A percentile compares a stretch with the other conserved stretches of the same genome.
phyloP scores from a whole-genome alignment of 192 early-diverging fungal species.

The Rhizophagus prolifer region DNA sequence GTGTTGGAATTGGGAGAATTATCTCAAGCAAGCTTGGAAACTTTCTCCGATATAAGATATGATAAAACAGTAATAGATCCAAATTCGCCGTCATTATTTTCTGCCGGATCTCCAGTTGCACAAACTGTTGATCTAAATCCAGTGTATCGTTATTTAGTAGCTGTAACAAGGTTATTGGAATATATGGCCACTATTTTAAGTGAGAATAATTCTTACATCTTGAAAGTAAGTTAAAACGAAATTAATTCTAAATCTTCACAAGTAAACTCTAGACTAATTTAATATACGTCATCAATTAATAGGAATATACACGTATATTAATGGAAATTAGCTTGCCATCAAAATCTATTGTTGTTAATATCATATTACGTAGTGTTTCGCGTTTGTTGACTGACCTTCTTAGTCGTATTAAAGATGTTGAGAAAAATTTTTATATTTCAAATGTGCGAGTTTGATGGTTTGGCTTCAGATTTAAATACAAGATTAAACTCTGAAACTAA shows the following conservation, averaged over 20 bases:
- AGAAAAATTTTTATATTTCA: constrained; percentile 41
- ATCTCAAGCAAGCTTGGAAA: constrained; percentile 15
- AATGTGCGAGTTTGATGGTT: constrained; percentile 5
- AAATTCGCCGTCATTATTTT: constrained; percentile 27
- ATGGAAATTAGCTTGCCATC: constrained; percentile 39
- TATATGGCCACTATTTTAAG: constrained; percentile 40
- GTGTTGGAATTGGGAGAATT: constrained; percentile 26
- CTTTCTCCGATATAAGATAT: constrained; percentile 29
- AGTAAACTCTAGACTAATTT: not conserved
- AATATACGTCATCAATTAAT: not conserved
- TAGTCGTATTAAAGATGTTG: constrained; percentile 31
- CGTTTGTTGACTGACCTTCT: constrained; percentile 39
- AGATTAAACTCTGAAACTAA: not conserved
- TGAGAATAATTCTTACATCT: constrained; percentile 37
- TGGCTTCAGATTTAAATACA: not conserved
- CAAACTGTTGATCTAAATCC: not conserved
- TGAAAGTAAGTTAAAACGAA: constrained; percentile 36
- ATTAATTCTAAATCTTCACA: not conserved
- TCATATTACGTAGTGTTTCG: constrained; percentile 37
- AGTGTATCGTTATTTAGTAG: constrained; percentile 39
- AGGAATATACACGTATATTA: constrained; percentile 40
- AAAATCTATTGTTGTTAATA: constrained; percentile 38
- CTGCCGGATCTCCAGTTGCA: constrained; percentile 30
- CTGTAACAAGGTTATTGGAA: constrained; percentile 37
- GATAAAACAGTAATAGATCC: constrained; percentile 18